Evolutionary conservation across 352 stramenopile species (phyloP).

Genomic region (Globisporangium paddicum): DNA sequence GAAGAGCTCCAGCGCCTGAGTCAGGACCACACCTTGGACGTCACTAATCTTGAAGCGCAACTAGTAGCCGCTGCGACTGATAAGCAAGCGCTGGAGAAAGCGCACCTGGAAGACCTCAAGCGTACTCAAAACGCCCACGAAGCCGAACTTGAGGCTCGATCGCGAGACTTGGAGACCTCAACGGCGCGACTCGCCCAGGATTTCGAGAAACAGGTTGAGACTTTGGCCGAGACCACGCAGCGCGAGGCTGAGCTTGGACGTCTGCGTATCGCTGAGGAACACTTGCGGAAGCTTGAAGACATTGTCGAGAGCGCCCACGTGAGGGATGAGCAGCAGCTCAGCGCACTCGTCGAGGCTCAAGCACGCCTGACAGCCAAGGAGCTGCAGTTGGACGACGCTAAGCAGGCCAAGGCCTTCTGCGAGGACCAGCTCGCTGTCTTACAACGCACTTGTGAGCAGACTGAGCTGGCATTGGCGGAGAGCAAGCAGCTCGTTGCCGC

Average conservation of each 20-base stretch:
- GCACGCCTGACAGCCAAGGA: background rate
- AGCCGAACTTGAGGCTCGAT: background rate
- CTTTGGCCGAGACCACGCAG: background rate
- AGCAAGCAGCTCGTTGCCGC: constrained; percentile 24
- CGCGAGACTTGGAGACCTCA: background rate
- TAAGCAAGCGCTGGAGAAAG: background rate
- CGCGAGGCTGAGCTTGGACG: constrained; percentile 4
- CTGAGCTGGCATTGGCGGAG: constrained; percentile 18
- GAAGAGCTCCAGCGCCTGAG: background rate
- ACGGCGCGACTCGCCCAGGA: constrained; percentile 1
- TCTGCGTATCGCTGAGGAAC: constrained; percentile 1
- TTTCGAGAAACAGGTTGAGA: background rate
- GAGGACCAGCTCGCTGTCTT: background rate
- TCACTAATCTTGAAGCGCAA: background rate
- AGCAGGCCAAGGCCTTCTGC: background rate
- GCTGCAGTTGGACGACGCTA: background rate
- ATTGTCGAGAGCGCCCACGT: constrained; percentile 6
- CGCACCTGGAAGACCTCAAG: background rate
- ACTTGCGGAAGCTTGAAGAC: constrained; percentile 9
- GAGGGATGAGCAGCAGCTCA: constrained; percentile 2
- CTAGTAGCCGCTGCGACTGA: background rate
- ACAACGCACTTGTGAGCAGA: constrained; percentile 13
- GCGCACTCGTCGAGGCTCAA: background rate
- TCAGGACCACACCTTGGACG: background rate
- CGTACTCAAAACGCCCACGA: background rate